phyloP scores from a whole-genome alignment of 805 yeast species.

The Martiniozyma abietophila region DNA sequence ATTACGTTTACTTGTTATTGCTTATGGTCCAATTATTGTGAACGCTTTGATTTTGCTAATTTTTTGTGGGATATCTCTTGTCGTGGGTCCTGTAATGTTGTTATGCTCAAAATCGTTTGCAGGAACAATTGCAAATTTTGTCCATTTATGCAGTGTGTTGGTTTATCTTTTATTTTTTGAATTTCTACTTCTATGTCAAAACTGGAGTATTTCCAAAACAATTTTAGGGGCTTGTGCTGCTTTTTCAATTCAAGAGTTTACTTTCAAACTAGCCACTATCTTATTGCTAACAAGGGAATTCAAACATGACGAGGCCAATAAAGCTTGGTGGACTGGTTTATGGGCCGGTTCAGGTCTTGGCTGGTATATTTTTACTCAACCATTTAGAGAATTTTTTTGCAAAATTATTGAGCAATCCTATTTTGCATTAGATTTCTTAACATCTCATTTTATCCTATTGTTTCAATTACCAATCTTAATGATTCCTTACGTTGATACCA shows the following conservation, averaged over 20 bases:
- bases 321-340: slow-evolving; percentile 99
- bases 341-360: slow-evolving; percentile 97
- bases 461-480: slow-evolving; percentile 79
- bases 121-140: slow-evolving; percentile 42
- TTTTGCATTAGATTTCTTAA: slow-evolving; percentile 91
- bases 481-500: slow-evolving; percentile 85
- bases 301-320: slow-evolving; percentile 89
- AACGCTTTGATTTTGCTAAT: slow-evolving; percentile 33
- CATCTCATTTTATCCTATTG: slow-evolving; percentile 85
- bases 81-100: slow-evolving; percentile 41
- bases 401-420: slow-evolving; percentile 90
- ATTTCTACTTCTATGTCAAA: slow-evolving; percentile 57
- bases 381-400: slow-evolving; percentile 89
- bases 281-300: slow-evolving; percentile 85
- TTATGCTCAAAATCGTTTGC: slow-evolving; percentile 39
- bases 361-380: slow-evolving; percentile 90
- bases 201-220: slow-evolving; percentile 53
- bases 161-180: slow-evolving; percentile 50
- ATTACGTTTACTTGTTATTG: slow-evolving; percentile 33
- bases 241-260: slow-evolving; percentile 45
- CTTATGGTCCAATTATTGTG: slow-evolving; percentile 38
- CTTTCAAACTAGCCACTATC: slow-evolving; percentile 43
- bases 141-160: slow-evolving; percentile 45
- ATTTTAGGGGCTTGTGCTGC: slow-evolving; percentile 53
- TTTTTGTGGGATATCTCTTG: slow-evolving; percentile 35